Conservation (phyloP, 805 yeast species). For the Saturnispora galanensis region DNA sequence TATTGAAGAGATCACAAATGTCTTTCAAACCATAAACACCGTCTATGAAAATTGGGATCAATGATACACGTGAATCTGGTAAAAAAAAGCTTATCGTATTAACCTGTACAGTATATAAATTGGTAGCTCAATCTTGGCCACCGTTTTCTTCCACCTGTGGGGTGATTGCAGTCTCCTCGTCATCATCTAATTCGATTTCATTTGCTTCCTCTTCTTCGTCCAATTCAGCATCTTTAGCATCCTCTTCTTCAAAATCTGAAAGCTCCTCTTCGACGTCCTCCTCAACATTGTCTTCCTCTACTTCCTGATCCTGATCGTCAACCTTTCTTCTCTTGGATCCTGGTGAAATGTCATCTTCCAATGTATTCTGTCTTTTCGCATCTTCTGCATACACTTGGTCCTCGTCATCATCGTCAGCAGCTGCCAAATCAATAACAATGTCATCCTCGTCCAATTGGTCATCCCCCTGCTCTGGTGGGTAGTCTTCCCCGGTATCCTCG, state of each 20-base stretch:
- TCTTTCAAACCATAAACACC: conserved; percentile 35
- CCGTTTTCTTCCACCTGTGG: conserved; percentile 8
- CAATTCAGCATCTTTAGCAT: conserved; percentile 19
- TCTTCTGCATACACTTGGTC: conserved; percentile 30
- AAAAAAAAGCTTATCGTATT: too few relatives aligned
- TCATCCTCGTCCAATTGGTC: conserved; percentile 45
- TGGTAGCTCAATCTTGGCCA: neutral
- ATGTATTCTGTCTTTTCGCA: conserved; percentile 21
- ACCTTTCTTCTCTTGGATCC: conserved; percentile 13
- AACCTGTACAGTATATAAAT: neutral
- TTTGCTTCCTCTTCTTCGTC: conserved; percentile 15
- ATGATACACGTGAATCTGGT: too few relatives aligned
- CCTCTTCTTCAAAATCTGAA: conserved; percentile 26
- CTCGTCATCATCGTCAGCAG: conserved; percentile 32
- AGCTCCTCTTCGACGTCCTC: conserved; percentile 32
- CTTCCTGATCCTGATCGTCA: conserved; percentile 34
- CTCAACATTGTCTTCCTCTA: conserved; percentile 35
- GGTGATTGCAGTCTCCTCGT: conserved; percentile 8
- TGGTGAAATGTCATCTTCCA: conserved; percentile 11
- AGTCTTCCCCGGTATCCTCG: conserved; percentile 46
- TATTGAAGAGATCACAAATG: conserved; percentile 24
- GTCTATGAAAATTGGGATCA: conserved; percentile 22
- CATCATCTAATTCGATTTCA: conserved; percentile 13
- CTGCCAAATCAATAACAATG: conserved; percentile 36
- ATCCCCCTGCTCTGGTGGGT: conserved; percentile 74